Conservation (phyloP, 805 yeast genomes). For the Phaffomyces thermotolerans region DNA sequence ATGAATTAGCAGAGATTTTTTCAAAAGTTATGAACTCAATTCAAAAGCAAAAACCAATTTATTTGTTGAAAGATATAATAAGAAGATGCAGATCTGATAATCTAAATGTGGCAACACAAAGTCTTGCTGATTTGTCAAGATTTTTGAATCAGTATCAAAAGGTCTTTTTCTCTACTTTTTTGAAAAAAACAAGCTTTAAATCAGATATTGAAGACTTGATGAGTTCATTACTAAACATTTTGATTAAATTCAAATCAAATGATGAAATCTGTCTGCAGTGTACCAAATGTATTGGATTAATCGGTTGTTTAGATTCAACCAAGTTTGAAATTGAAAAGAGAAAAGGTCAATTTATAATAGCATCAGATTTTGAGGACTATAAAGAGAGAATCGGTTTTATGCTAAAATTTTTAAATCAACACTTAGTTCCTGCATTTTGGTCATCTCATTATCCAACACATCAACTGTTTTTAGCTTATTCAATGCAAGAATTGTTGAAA, state of each 20-base stretch:
- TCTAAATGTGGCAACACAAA: slow-evolving; percentile 65
- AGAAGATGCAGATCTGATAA: slow-evolving; percentile 55
- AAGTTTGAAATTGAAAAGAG: slow-evolving; percentile 38
- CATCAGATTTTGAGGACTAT: slow-evolving; percentile 55
- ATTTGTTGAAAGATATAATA: slow-evolving; percentile 44
- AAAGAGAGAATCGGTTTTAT: slow-evolving; percentile 61
- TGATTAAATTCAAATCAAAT: slow-evolving; percentile 47
- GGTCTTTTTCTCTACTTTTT: slow-evolving; percentile 39
- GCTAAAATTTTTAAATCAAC: slow-evolving; percentile 53
- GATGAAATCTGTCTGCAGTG: slow-evolving; percentile 49
- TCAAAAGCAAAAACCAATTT: slow-evolving; percentile 26
- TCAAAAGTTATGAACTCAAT: slow-evolving; percentile 22
- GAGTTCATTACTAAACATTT: slow-evolving; percentile 46
- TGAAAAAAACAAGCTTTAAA: slow-evolving; percentile 28
- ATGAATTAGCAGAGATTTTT: slow-evolving; percentile 29
- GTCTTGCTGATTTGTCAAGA: slow-evolving; percentile 52
- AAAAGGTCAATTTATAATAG: slow-evolving; percentile 39
- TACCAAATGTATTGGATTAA: slow-evolving; percentile 61
- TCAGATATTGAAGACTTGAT: slow-evolving; percentile 38
- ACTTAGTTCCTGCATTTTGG: slow-evolving; percentile 80
- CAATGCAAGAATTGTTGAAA: slow-evolving; percentile 80
- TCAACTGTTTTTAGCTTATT: slow-evolving; percentile 77
- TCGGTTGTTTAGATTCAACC: slow-evolving; percentile 72
- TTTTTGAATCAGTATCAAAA: slow-evolving; percentile 46
- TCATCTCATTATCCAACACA: slow-evolving; percentile 82